Percentiles rank a stretch among this genome's conserved stretches.
Evolutionary conservation across 1,139 yeast genomes (phyloP).

Genomic region (Candida buenavistaensis): DNA sequence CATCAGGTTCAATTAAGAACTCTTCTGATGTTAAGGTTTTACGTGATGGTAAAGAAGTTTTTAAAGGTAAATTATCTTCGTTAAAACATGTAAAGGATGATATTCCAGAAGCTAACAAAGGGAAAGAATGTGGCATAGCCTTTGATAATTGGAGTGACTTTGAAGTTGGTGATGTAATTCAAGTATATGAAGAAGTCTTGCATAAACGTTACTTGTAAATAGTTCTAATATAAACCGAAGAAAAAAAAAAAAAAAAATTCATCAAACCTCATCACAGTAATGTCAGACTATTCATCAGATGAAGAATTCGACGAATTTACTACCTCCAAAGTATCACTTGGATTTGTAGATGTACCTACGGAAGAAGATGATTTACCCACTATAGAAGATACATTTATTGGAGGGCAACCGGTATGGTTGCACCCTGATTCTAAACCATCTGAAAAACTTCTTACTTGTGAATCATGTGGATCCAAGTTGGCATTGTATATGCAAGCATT

Average conservation of each 20-base stretch:
- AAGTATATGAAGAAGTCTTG: conserved; percentile 69
- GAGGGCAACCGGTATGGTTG: conserved; percentile 69
- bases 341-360: conserved; percentile 59
- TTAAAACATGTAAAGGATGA: conserved; percentile 85
- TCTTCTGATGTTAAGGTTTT: conserved; percentile 62
- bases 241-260: conserved; percentile 6
- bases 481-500: conserved; percentile 74
- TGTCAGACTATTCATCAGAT: conserved; percentile 45
- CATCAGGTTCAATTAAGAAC: conserved; percentile 64
- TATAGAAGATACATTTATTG: conserved; percentile 74
- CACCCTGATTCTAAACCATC: conserved; percentile 57
- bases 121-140: conserved; percentile 86
- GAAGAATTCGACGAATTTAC: conserved; percentile 29
- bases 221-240: conserved; percentile 2
- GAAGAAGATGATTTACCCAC: conserved; percentile 39
- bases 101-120: conserved; percentile 74
- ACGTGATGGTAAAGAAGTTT: conserved; percentile 56
- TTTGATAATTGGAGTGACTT: conserved; percentile 72
- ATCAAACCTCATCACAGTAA: conserved; percentile 25
- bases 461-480: conserved; percentile 60
- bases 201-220: conserved; percentile 65
- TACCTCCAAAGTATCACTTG: conserved; percentile 47
- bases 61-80: conserved; percentile 68
- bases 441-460: conserved; percentile 55
- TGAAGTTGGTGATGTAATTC: conserved; percentile 72